Conservation (phyloP, 1,139 yeast genomes). For the Saccharomyces hybrid region DNA sequence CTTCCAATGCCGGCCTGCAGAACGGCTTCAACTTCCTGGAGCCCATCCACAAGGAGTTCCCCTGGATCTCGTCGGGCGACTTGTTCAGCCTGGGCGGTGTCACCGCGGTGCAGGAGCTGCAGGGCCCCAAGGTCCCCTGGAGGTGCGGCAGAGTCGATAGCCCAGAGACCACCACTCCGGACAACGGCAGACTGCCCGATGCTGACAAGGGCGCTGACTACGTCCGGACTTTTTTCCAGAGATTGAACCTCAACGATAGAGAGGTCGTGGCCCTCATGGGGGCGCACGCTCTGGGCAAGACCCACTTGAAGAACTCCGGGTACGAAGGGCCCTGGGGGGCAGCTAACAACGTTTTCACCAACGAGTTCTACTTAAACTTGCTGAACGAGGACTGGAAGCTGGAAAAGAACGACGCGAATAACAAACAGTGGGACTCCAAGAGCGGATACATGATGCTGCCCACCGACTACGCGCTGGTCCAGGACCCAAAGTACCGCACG, state of each 20-base stretch:
- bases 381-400: constrained; percentile 70
- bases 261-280: constrained; percentile 85
- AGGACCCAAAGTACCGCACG: constrained; percentile 56
- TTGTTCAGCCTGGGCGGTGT: constrained; percentile 86
- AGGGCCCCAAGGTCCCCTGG: constrained; percentile 84
- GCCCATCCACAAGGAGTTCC: constrained; percentile 49
- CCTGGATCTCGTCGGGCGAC: constrained; percentile 83
- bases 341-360: constrained; percentile 74
- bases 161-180: constrained; percentile 44
- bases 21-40: constrained; percentile 58
- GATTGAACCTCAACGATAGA: constrained; percentile 74
- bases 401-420: constrained; percentile 62
- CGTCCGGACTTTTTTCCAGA: constrained; percentile 56
- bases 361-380: constrained; percentile 64
- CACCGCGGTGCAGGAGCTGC: constrained; percentile 73
- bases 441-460: constrained; percentile 86
- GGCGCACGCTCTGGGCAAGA: constrained; percentile 78
- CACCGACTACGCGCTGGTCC: constrained; percentile 67
- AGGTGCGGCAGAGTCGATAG: constrained; percentile 70
- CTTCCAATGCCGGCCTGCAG: constrained; percentile 68
- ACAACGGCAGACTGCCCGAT: constrained; percentile 75
- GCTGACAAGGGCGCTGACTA: constrained; percentile 64
- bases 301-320: constrained; percentile 63
- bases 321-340: constrained; percentile 96
- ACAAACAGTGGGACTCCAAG: constrained; percentile 68